Evolutionary conservation across 306 rosid genomes (phyloP), one percentile per base, ranked within the genome.

Genomic region (Trichosanthes truncata): DNA sequence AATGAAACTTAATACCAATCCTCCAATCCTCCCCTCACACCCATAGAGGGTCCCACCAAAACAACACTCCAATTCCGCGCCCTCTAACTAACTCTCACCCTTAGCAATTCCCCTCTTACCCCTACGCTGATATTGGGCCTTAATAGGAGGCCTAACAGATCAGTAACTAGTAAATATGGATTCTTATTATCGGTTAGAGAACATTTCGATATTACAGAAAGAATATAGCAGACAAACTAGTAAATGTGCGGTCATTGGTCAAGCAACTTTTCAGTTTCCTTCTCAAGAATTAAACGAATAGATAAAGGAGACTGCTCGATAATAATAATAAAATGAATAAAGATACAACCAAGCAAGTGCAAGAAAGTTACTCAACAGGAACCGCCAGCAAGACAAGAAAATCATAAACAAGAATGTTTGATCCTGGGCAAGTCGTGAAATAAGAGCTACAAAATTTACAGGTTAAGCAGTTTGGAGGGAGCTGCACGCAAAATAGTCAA

Each of bases 401-500:
- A 36, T 55, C 48, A 80, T 26, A 41, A 56, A 21, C 23, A 79
- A 79, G 80, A 63, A 53, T 17, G 13, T 35, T n/a, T 18, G 40
- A 82, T 20, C 61, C 51, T 56, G 11, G 31, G 68, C n/a, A 38
- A 45, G 13, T 81, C 43, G 10, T 15, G 77, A 29, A 56, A 74
- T 13, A 53, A 57, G 41, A 35, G 40, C 10, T 55, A 29, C 76
- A 25, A 31, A 69, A 90, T 96, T 91, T 90, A 95, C 98, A 95
- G 97, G 92, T 95, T 92, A 78, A 95, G 98, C 59, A 95, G 87
- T 84, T 89, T 87, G 79, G 98, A 89, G 36, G 98, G 98, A 69
- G 98, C 98, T 12, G 97, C 98, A 38, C 97, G 98, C 84, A 95
- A 79, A 78, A 95, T 92, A 3, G 92, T 89, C 84, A 92, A 61